Evolutionary conservation across 805 yeast species (phyloP).

Genomic region (Kregervanrija delftensis): DNA sequence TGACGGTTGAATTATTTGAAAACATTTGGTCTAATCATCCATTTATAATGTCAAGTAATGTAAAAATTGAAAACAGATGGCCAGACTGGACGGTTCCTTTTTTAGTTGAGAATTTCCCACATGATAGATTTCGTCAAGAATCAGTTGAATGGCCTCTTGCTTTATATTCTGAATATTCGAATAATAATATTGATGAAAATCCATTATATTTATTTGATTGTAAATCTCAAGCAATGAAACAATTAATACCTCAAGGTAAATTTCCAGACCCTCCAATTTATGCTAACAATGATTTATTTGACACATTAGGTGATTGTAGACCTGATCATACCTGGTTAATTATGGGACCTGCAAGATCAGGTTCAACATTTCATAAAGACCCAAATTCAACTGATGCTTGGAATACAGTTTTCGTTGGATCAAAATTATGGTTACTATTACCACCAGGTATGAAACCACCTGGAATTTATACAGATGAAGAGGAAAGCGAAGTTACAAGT

Average conservation of each 20-base stretch:
- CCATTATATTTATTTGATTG: slow-evolving; percentile 87
- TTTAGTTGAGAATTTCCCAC: slow-evolving; percentile 48
- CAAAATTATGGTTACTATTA: slow-evolving; percentile 82
- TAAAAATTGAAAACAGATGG: slow-evolving; percentile 34
- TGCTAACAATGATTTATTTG: slow-evolving; percentile 46
- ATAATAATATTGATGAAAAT: slow-evolving; percentile 64
- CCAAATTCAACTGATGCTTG: slow-evolving; percentile 90
- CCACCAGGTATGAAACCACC: slow-evolving; percentile 77
- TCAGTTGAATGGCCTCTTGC: slow-evolving; percentile 72
- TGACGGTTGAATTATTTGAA: slow-evolving; percentile 40
- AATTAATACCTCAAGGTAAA: slow-evolving; percentile 25
- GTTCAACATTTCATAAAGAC: slow-evolving; percentile 89
- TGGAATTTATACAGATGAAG: slow-evolving; percentile 70
- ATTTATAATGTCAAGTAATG: slow-evolving; percentile 33
- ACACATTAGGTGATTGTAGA: slow-evolving; percentile 38
- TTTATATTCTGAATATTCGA: slow-evolving; percentile 55
- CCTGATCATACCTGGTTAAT: slow-evolving; percentile 95
- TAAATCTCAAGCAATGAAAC: slow-evolving; percentile 57
- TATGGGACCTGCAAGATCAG: slow-evolving; percentile 74
- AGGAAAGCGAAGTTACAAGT: slow-evolving; percentile 82
- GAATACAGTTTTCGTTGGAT: slow-evolving; percentile 73
- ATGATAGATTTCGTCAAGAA: slow-evolving; percentile 72
- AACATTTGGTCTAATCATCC: slow-evolving; percentile 46
- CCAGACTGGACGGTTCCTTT: slow-evolving; percentile 54
- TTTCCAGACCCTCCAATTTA: slow-evolving; percentile 10